Evolutionary conservation across 2,329 filamentous ascomycete species (phyloP).

Genomic region (Pseudogymnoascus destructans): DNA sequence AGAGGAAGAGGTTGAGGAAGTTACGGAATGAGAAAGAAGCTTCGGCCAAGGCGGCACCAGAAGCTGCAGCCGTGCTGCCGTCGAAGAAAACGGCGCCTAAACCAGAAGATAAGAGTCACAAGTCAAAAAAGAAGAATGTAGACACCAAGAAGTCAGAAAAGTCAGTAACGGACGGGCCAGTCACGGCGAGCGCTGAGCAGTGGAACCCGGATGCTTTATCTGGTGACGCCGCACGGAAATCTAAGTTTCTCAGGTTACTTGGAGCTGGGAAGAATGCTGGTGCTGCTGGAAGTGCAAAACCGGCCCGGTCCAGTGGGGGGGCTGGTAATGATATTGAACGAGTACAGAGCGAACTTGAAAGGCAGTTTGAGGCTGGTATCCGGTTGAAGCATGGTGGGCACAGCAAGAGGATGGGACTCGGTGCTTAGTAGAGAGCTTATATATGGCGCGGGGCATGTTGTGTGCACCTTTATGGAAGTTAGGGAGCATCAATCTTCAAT

Average conservation of each 20-base stretch:
- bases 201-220: conserved; percentile 24
- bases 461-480: background rate
- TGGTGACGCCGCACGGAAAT: conserved; percentile 24
- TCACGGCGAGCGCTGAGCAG: conserved; percentile 14
- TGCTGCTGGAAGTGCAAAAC: conserved; percentile 9
- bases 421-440: conserved; percentile 20
- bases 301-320: background rate
- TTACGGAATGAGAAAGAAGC: conserved; percentile 8
- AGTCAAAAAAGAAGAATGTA: conserved; percentile 9
- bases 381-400: conserved; percentile 28
- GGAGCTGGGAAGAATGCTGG: conserved; percentile 21
- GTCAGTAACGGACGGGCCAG: background rate
- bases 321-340: conserved; percentile 16
- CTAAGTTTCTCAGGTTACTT: conserved; percentile 27
- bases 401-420: conserved; percentile 27
- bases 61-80: conserved; percentile 5
- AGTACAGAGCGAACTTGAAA: conserved; percentile 26
- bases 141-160: conserved; percentile 8
- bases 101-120: conserved; percentile 10
- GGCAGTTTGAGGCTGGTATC: conserved; percentile 27
- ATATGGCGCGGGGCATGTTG: background rate
- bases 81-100: conserved; percentile 15
- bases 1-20: conserved; percentile 13
- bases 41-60: background rate
- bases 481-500: background rate